Conservation (phyloP, 164 flowering plant genomes). For the Tetracentron sinense region DNA sequence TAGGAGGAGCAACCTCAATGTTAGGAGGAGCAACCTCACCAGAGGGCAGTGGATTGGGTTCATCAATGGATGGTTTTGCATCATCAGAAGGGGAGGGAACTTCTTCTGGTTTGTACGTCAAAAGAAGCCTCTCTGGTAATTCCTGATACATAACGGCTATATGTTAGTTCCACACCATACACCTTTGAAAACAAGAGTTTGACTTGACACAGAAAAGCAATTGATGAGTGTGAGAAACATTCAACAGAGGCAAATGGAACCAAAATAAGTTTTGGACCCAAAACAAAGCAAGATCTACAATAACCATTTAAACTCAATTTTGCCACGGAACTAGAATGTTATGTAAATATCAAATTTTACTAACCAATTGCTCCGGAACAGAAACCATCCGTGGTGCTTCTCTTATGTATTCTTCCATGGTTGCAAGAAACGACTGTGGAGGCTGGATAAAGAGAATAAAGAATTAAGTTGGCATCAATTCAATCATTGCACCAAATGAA, state of each 20-base stretch:
- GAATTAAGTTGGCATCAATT: not conserved
- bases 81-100: slow-evolving; percentile 46
- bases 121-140: slow-evolving; percentile 72
- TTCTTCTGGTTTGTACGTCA: slow-evolving; percentile 86
- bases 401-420: slow-evolving; percentile 98
- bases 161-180: slow-evolving; percentile 14
- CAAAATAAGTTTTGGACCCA: not conserved
- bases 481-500: not conserved
- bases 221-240: not conserved
- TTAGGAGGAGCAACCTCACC: slow-evolving; percentile 33
- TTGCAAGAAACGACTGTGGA: slow-evolving; percentile 88
- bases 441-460: slow-evolving; percentile 51
- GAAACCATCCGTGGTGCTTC: slow-evolving; percentile 93
- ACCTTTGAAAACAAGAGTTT: not conserved
- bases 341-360: slow-evolving; percentile 24
- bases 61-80: slow-evolving; percentile 36
- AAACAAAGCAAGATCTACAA: not conserved
- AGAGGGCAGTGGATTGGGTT: slow-evolving; percentile 34
- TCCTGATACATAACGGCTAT: slow-evolving; percentile 38
- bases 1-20: slow-evolving; percentile 31
- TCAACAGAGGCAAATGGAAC: not conserved
- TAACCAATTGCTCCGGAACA: slow-evolving; percentile 76
- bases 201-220: not conserved
- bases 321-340: not conserved
- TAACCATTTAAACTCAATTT: no score